phyloP scores from a whole-genome alignment of 768 basidiomycete species.

The Russula lepida region DNA sequence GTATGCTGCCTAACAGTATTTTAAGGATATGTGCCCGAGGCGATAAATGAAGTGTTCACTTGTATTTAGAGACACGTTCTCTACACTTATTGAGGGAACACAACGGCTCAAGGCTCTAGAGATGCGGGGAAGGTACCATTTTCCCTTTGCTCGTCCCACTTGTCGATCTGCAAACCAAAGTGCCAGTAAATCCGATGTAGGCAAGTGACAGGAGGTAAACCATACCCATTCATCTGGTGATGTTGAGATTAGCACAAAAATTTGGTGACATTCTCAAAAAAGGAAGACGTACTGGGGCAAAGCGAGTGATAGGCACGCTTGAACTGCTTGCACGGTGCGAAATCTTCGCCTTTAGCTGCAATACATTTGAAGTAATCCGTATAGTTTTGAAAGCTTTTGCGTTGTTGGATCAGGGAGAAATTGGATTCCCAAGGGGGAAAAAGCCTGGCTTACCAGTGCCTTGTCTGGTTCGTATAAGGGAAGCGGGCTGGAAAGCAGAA shows the following conservation, averaged over 20 bases:
- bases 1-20: not conserved
- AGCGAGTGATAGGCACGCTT: slow-evolving; percentile 91
- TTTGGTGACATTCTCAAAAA: not conserved
- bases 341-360: slow-evolving; percentile 95
- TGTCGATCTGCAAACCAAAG: slow-evolving; percentile 48
- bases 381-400: slow-evolving; percentile 88
- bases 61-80: not conserved
- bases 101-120: slow-evolving; percentile 54
- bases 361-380: slow-evolving; percentile 98
- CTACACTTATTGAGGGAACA: slow-evolving; percentile 5
- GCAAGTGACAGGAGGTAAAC: not conserved
- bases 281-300: slow-evolving; percentile 79
- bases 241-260: slow-evolving; percentile 13
- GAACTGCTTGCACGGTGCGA: slow-evolving; percentile 98
- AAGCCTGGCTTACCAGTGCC: slow-evolving; percentile 70
- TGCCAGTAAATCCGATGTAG: not conserved
- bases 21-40: too few relatives aligned
- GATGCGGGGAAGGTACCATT: slow-evolving; percentile 88
- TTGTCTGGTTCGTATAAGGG: slow-evolving; percentile 89
- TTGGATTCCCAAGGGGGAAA: not conserved
- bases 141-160: slow-evolving; percentile 95
- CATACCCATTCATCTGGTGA: slow-evolving; percentile 83
- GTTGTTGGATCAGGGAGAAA: not conserved
- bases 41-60: not conserved
- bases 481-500: slow-evolving; percentile 55